Evolutionary conservation across 306 rosid species (phyloP), one percentile per base, ranked within the genome.

Genomic region (Casuarina cunninghamiana): DNA sequence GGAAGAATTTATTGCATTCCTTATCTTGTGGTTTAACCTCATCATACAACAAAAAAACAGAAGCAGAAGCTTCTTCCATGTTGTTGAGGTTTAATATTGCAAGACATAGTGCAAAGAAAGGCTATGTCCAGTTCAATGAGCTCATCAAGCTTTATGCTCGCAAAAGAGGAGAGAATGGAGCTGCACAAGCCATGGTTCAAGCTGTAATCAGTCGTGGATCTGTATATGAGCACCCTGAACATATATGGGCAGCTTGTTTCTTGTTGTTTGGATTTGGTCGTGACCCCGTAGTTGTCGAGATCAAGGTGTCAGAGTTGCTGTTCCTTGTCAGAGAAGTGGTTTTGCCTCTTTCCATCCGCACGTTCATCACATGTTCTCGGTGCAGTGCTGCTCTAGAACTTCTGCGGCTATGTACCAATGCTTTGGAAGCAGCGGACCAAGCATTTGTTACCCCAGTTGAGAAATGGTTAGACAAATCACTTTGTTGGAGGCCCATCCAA

Each of bases 341-440:
- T 58, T 80, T 93, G 81, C 97, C 98, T 58, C 90, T 91, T 48
- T 89, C 98, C 70, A 91, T 93, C 60, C 85, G 87, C 51, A 77
- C 95, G 21, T 93, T 93, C 85, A 83, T 93, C 49, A 88, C 92
- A 69, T 91, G 85, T 89, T 93, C 98, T 60, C 86, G 90, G 43
- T 93, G 98, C 87, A 87, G 79, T 8, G 88, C 93, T 6, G 87
- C 97, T 3, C 84, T 91, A 1, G 98, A 93, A 76, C 97, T 93
- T 82, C 86, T 93, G 6, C 91, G 97, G 67, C 75, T 89, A 35
- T 89, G 98, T 85, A 93, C 97, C 5, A 78, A 88, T 21, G 87
- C 92, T 39, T 82, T 93, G 81, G 98, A 93, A 86, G 93, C 93
- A 35, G 98, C 95, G 3, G 98, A 91, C 69, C 95, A 93, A 87